Evolutionary conservation across 805 yeast species (phyloP).

Genomic region (Phaffomyces opuntiae): DNA sequence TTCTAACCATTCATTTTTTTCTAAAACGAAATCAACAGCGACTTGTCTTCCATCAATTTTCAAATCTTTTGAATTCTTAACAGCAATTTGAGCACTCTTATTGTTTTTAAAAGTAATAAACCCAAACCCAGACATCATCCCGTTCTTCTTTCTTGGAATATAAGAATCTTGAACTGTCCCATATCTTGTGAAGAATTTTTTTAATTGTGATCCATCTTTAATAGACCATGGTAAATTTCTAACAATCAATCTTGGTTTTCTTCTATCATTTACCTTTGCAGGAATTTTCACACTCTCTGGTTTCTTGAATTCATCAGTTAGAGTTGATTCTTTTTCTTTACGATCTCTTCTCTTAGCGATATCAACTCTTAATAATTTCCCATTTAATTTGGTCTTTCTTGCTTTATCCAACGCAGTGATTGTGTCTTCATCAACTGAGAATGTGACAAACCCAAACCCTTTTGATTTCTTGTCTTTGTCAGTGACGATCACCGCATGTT

Average conservation of each 20-base stretch:
- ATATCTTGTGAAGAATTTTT: slow-evolving; percentile 60
- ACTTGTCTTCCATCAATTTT: slow-evolving; percentile 87
- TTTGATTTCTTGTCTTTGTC: slow-evolving; percentile 72
- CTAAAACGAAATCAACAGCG: slow-evolving; percentile 90
- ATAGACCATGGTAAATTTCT: slow-evolving; percentile 97
- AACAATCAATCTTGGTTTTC: slow-evolving; percentile 61
- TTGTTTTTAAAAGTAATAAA: slow-evolving; percentile 85
- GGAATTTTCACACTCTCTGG: slow-evolving; percentile 38
- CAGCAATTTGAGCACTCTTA: slow-evolving; percentile 71
- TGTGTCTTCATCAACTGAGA: slow-evolving; percentile 80
- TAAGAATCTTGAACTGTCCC: slow-evolving; percentile 87
- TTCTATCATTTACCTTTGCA: no score
- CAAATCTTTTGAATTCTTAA: slow-evolving; percentile 65
- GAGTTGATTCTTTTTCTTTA: slow-evolving; percentile 18
- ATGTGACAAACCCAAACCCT: slow-evolving; percentile 95
- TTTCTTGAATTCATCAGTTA: slow-evolving; percentile 14
- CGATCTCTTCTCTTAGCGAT: slow-evolving; percentile 91
- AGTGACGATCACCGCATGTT: slow-evolving; percentile 86
- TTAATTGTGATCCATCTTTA: slow-evolving; percentile 65
- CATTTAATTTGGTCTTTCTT: slow-evolving; percentile 58
- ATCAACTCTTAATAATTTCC: slow-evolving; percentile 66
- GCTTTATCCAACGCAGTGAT: slow-evolving; percentile 62
- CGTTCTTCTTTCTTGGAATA: slow-evolving; percentile 83
- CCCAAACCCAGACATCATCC: slow-evolving; percentile 90
- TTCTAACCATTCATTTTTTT: slow-evolving; percentile 76